Evolutionary conservation across 352 stramenopile species (phyloP), one percentile per base, ranked within the genome.

Genomic region (Globisporangium viniferum): DNA sequence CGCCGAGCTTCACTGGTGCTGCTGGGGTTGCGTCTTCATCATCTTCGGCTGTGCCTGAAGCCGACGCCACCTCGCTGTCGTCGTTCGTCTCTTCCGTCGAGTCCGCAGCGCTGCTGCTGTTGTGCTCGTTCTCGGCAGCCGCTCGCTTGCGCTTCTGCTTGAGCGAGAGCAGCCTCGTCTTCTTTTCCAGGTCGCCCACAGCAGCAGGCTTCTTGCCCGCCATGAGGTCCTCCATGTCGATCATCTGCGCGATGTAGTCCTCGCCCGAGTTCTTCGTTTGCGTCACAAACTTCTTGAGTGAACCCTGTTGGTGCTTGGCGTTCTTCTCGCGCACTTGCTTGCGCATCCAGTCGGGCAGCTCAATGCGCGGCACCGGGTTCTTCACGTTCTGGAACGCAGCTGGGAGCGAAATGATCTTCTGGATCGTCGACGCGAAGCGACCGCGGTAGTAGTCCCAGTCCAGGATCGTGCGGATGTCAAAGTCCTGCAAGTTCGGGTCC

Each of bases 401-500:
- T 12, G 98, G 98, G 53, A 99, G 98, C 10, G 96, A 99, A 69
- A 99, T 99, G 77, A 99, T 99, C 75, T 99, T 99, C 62, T 98
- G 97, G 41, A 99, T 97, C 0, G 94, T 98, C 39, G 81, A 84
- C 12, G 83, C 84, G 64, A 91, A 94, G 29, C 87, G 85, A 14
- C 71, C 78, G 15, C 87, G 82, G 77, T 99, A 99, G 73, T 99
- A 99, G 67, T 99, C 92, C 98, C 98, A 99, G 79, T 99, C 98
- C 18, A 99, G 75, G 64, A 99, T 90, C 46, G 95, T 93, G 5
- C 97, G 83, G 66, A 98, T 86, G 67, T 97, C 91, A 59, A 97
- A 97, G 64, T 97, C 96, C 51, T 97, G 87, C 53, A 99, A 73
- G 15, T 91, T 88, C 1, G 89, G 89, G 63, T 97, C 86, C 67